Percentiles rank a stretch among this genome's conserved stretches.
Conservation (phyloP, 192 early-diverging fungal genomes). For the Coemansia furcata region DNA sequence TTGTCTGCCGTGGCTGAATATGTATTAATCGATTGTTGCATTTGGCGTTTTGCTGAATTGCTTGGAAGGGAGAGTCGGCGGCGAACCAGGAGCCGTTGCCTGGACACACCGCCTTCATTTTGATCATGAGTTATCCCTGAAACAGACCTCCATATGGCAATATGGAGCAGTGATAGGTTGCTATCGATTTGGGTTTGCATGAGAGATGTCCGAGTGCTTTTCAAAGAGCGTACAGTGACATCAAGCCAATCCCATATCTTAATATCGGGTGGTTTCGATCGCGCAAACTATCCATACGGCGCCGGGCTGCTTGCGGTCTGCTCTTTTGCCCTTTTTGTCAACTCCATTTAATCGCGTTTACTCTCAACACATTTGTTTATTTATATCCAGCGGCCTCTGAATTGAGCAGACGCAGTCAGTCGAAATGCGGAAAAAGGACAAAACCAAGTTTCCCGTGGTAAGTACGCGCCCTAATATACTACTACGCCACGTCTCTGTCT, state of each 20-base stretch:
- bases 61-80: background rate
- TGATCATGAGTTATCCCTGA: background rate
- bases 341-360: background rate
- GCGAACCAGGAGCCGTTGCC: background rate
- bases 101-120: background rate
- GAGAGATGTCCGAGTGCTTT: background rate
- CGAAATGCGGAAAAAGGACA: constrained; percentile 84
- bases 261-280: background rate
- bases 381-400: background rate
- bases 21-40: background rate
- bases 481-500: background rate
- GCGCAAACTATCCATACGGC: background rate
- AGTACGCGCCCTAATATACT: constrained; percentile 22
- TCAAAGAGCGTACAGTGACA: background rate
- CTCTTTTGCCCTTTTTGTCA: background rate
- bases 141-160: background rate
- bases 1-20: background rate
- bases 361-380: background rate
- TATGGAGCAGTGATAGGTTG: too few species aligned
- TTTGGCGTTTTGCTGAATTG: background rate
- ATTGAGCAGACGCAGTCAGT: background rate
- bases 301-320: background rate
- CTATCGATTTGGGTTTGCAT: background rate
- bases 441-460: constrained; percentile 92
- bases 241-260: background rate